Evolutionary conservation across 2,329 filamentous ascomycete genomes (phyloP), one percentile per base, ranked within the genome.

Genomic region (Fusarium paranaense): DNA sequence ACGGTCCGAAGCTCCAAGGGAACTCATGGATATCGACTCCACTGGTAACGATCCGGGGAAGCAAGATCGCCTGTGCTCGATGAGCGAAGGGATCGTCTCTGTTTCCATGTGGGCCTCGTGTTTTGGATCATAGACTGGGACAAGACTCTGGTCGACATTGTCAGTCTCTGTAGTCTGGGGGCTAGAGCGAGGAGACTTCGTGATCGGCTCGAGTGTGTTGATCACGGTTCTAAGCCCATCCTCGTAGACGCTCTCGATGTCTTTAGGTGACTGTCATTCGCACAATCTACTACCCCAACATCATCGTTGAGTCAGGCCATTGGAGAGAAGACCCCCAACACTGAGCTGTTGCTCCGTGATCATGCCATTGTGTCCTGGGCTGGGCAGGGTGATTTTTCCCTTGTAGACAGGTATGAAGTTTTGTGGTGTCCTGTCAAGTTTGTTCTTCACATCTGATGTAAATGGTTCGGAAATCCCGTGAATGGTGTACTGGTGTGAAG

Each of bases 1-100:
- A 67, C 64, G 70, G 65, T 66, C 73, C 72, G 66, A 71, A 5
- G 54, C 27, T 66, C 22, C 56, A 40, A 50, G 69, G 56, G 60
- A 74, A 72, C 64, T 70, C 72, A 35, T 73, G 52, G 35, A 62
- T 54, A 59, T 60, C 42, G 66, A 45, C 72, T 62, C 70, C 72
- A 66, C 72, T 37, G 63, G 62, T 63, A n/a, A 62, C 61, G 47
- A n/a, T 69, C 72, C 54, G 73, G 70, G 72, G 73, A 57, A 74
- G 38, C 40, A 54, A 37, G 67, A 71, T 20, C 37, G 20, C 38
- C 22, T 56, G 42, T 52, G 16, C 40, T 27, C 1, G 25, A 20
- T 61, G 16, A 16, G 59, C 16, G 27, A 38, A 32, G 14, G 14
- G 14, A 30, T 40, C n/a, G 42, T 52, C 16, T 10, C 2, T 35